phyloP scores from a whole-genome alignment of 805 yeast genomes.

The Teunomyces kruisii region DNA sequence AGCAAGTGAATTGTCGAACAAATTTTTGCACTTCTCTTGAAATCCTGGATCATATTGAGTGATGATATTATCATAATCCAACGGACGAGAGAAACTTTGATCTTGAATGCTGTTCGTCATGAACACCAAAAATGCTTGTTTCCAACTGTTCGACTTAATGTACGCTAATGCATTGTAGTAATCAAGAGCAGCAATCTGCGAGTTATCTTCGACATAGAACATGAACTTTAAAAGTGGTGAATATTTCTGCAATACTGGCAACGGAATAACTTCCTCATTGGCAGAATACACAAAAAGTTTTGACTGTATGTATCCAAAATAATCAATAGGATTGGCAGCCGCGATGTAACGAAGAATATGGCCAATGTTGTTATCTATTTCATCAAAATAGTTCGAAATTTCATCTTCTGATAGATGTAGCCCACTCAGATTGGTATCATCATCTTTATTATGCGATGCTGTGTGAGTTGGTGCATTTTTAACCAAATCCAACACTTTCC shows the following conservation, averaged over 20 bases:
- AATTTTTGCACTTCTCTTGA: conserved; percentile 22
- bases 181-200: conserved; percentile 20
- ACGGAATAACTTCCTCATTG: conserved; percentile 27
- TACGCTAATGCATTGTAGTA: conserved; percentile 23
- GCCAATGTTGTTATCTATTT: conserved; percentile 35
- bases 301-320: conserved; percentile 23
- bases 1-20: conserved; percentile 32
- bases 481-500: conserved; percentile 27
- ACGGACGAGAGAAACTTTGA: conserved; percentile 38
- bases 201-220: conserved; percentile 27
- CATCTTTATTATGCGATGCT: not conserved
- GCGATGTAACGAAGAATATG: conserved; percentile 34
- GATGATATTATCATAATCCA: conserved; percentile 29
- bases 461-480: not conserved
- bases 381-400: conserved; percentile 14
- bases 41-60: conserved; percentile 19
- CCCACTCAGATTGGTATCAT: conserved; percentile 1
- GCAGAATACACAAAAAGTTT: conserved; percentile 25
- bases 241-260: conserved; percentile 27
- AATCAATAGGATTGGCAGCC: conserved; percentile 34
- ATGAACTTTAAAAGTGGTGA: conserved; percentile 33
- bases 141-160: conserved; percentile 36
- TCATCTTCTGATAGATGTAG: conserved; percentile 4
- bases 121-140: conserved; percentile 33
- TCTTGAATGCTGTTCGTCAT: conserved; percentile 30